Conservation (phyloP, 2,329 filamentous ascomycete genomes). For the Hypoxylon sp. region DNA sequence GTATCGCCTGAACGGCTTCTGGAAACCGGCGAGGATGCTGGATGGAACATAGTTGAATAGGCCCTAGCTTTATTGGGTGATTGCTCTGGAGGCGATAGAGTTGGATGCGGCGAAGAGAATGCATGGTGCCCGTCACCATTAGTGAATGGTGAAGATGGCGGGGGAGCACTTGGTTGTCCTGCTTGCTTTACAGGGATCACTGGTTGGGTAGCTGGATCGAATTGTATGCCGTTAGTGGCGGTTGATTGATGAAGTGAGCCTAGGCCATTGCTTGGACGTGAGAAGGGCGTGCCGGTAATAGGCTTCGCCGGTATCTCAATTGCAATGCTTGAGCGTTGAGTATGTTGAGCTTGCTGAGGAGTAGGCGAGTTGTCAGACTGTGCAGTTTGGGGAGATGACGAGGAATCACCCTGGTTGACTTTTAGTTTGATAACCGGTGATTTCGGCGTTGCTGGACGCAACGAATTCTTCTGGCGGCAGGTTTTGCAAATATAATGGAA, state of each 20-base stretch:
- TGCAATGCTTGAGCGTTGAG: conserved; percentile 31
- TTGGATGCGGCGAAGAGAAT: conserved; percentile 62
- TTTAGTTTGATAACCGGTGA: conserved; percentile 69
- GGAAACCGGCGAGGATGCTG: conserved; percentile 51
- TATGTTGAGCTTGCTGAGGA: conserved; percentile 34
- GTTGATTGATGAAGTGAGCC: conserved; percentile 24
- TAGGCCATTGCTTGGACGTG: conserved; percentile 25
- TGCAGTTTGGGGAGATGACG: conserved; percentile 42
- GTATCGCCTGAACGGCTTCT: conserved; percentile 40
- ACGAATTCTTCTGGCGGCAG: conserved; percentile 75
- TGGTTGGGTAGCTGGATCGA: conserved; percentile 42
- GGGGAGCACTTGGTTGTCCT: conserved; percentile 49
- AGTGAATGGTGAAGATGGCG: conserved; percentile 49
- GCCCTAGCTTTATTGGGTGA: conserved; percentile 59
- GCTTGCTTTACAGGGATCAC: conserved; percentile 52
- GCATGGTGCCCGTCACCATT: conserved; percentile 57
- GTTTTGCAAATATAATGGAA: conserved; percentile 89
- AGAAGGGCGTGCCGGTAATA: conserved; percentile 28
- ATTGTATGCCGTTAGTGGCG: conserved; percentile 39
- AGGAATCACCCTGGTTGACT: conserved; percentile 56
- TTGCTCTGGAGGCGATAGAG: conserved; percentile 59
- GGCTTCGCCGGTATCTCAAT: conserved; percentile 47
- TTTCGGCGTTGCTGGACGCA: conserved; percentile 73
- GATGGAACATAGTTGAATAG: conserved; percentile 58
- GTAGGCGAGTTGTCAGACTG: conserved; percentile 47